Percentiles rank a stretch among this genome's conserved stretches.
Evolutionary conservation across 768 basidiomycete genomes (phyloP).

Genomic region (Tricholoma furcatifolium): DNA sequence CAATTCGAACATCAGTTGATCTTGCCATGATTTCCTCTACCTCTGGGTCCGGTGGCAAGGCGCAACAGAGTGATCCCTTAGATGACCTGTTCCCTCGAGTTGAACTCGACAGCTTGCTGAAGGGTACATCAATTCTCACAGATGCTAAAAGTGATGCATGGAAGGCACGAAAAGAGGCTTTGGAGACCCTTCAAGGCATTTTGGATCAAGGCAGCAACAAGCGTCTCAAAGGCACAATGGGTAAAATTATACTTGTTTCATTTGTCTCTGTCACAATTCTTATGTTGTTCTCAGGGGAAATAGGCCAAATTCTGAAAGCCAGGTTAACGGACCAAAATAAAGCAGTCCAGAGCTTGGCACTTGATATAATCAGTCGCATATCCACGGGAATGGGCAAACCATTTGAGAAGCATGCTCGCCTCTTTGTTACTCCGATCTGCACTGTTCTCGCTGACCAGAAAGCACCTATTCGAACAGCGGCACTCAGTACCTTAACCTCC

Average conservation of each 20-base stretch:
- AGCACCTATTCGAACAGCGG: constrained; percentile 77
- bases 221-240: constrained; percentile 87
- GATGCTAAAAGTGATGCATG: constrained; percentile 92
- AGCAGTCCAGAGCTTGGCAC: constrained; percentile 84
- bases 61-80: constrained; percentile 60
- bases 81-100: constrained; percentile 96
- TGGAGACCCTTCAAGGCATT: constrained; percentile 79
- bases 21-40: constrained; percentile 48
- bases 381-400: constrained; percentile 94
- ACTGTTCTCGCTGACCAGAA: constrained; percentile 93
- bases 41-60: constrained; percentile 39
- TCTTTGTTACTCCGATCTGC: constrained; percentile 74
- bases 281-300: constrained; percentile 63
- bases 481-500: constrained; percentile 72
- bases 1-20: constrained; percentile 76
- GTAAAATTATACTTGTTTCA: constrained; percentile 37
- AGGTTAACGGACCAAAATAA: constrained; percentile 93
- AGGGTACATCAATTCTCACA: constrained; percentile 76
- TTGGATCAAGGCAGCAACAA: constrained; percentile 92
- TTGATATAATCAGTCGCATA: constrained; percentile 88
- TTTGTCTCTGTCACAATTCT: constrained; percentile 6
- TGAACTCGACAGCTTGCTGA: constrained; percentile 84
- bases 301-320: constrained; percentile 83
- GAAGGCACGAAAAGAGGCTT: constrained; percentile 95
- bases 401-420: constrained; percentile 85